Percentiles rank a stretch among this genome's conserved stretches.
phyloP scores from a whole-genome alignment of 768 basidiomycete genomes.

The Tricholoma flavovirens region DNA sequence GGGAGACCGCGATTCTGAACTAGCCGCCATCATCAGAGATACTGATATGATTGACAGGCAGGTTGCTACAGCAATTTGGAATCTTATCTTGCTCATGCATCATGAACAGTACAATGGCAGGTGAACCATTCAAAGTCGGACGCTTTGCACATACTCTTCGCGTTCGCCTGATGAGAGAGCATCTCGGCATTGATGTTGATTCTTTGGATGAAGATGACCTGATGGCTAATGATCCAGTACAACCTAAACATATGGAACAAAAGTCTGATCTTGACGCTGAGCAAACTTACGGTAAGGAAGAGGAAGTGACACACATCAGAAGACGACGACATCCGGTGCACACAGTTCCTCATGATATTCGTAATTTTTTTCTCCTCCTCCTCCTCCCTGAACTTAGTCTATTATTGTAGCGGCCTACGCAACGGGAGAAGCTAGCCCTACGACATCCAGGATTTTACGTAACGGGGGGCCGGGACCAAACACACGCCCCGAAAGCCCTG shows the following conservation, averaged over 20 bases:
- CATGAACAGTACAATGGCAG: conserved; percentile 76
- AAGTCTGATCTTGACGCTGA: conserved; percentile 73
- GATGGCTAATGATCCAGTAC: conserved; percentile 46
- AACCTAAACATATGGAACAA: conserved; percentile 46
- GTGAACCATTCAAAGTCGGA: conserved; percentile 91
- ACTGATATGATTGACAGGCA: conserved; percentile 96
- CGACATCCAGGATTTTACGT: conserved; percentile 26
- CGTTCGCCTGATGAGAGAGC: conserved; percentile 93
- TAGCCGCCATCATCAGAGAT: conserved; percentile 89
- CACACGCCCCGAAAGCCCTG: conserved; percentile 31
- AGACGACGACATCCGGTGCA: conserved; percentile 29
- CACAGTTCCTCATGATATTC: conserved; percentile 28
- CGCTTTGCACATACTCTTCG: conserved; percentile 94
- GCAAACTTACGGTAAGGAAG: conserved; percentile 44
- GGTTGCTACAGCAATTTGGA: conserved; percentile 15
- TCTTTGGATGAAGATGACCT: conserved; percentile 72
- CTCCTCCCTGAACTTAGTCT: not conserved
- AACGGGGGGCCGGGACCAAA: conserved; percentile 40
- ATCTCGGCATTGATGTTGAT: conserved; percentile 94
- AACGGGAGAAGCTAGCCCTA: conserved; percentile 30
- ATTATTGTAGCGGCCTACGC: conserved; percentile 33
- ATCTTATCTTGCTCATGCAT: not conserved
- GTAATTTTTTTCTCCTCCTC: conserved; percentile 26
- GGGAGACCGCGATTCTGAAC: conserved; percentile 95
- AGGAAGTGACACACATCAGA: conserved; percentile 37